phyloP scores from a whole-genome alignment of 169 alveolate species.

The Plasmodium sp. region DNA sequence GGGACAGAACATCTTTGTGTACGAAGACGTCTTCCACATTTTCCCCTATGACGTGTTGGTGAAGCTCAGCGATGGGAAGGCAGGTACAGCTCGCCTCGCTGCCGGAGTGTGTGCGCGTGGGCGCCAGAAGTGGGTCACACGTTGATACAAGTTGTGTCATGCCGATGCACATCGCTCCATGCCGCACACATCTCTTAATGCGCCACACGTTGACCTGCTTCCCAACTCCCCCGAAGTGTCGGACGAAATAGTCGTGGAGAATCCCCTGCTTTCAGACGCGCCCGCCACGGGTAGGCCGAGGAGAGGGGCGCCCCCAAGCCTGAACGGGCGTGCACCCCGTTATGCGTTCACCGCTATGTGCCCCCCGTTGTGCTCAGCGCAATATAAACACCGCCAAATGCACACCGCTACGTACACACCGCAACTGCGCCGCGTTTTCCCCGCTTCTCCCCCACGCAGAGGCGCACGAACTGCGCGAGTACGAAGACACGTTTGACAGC shows the following conservation, averaged over 20 bases:
- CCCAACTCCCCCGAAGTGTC: background rate
- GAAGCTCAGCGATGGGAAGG: background rate
- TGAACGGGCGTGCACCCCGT: background rate
- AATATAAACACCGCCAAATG: background rate
- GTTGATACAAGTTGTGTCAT: background rate
- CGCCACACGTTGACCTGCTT: background rate
- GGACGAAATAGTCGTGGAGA: conserved; percentile 22
- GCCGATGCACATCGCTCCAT: background rate
- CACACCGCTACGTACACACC: background rate
- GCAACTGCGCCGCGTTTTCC: background rate
- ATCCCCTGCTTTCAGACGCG: conserved; percentile 18
- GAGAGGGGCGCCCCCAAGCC: background rate
- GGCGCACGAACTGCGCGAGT: background rate
- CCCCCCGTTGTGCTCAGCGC: no score
- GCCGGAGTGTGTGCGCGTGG: background rate
- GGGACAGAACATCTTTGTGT: conserved; percentile 10
- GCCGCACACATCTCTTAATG: background rate
- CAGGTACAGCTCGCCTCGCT: conserved; percentile 9
- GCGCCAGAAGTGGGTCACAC: background rate
- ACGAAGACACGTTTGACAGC: background rate
- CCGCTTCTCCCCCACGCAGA: conserved; percentile 7
- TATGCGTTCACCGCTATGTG: background rate
- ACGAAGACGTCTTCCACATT: conserved; percentile 39
- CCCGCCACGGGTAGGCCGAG: background rate
- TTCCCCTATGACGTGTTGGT: conserved; percentile 47